Evolutionary conservation across 2,329 filamentous ascomycete genomes (phyloP), one percentile per base, ranked within the genome.

Genomic region (Orbilia javanica): DNA sequence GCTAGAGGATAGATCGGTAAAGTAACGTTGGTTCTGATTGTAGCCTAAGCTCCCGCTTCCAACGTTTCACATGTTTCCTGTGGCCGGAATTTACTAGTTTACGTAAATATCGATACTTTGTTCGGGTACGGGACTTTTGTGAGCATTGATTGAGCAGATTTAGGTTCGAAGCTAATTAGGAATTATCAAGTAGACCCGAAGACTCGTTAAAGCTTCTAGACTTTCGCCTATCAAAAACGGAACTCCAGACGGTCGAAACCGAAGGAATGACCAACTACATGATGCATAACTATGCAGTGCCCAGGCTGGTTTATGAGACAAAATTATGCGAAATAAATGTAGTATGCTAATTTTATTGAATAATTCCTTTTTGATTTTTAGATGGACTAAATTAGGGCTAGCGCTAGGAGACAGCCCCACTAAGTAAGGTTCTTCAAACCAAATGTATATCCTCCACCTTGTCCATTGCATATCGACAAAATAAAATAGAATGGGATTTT

Each of bases 161-260:
- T 13, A 52, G 25, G 44, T 48, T 48, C 20, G 18, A 48, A 48
- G 44, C 44, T 52, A 52, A 52, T 52, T 52, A n/a, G 48, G 22
- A 52, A 52, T 29, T 52, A 52, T 52, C 22, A 52, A 52, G 48
- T 52, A 29, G 48, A 52, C 25, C 48, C 48, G 48, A 52, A 52
- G 48, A 52, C 48, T 31, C 48, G 48, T 29, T 52, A 52, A 52
- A 52, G 48, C 48, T 52, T 52, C 48, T 52, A 31, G 48, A 52
- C 44, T 52, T 52, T 52, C 48, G 22, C 48, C 48, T 52, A 52
- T 52, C 48, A 52, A 52, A 52, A 52, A n/a, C 48, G 48, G 48
- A 52, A n/a, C 25, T 52, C 25, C 4, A 52, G 25, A n/a, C 48
- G 48, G 25, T 31, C 48, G 31, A 52, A 52, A 52, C 13, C 48